Base-by-base conservation (phyloP, 495 filamentous ascomycete species). In the Trichocladium uniseriatum region DNA sequence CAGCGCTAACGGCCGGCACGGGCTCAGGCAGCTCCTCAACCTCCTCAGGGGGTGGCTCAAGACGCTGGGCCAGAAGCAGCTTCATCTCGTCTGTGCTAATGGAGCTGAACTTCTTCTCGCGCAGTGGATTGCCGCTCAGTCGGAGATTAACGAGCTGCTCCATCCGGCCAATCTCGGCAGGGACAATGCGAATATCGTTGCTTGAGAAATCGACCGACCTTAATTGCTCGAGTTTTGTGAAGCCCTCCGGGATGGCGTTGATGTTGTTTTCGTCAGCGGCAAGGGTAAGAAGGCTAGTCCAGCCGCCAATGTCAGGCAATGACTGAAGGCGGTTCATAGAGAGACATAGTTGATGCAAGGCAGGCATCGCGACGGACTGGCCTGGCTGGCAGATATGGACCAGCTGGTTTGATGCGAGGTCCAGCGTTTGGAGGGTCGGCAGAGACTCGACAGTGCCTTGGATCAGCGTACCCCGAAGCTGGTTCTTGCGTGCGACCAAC, bases 41-140 rank as follows among this genome's bases (percentile, higher is more conserved):
- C 11, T 60, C 45, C 10, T 50, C 54, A 5, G 62, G 57, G 11
- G 69, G 52, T 3, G 86, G 83, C 46, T 83, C 79, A 37, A 92
- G 70, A 18, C 87, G 78, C 34, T 74, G 74, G 29, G 77, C 79
- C 42, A 98, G 70, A 53, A 83, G 81, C 36, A 74, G 75, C 68
- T 95, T 95, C 56, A 98, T 64, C 44, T 89, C 85, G 16, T 88
- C 86, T 0, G 86, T 87, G 20, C 74, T 73, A 73, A 95, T 85
- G 18, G 71, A 82, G 27, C 89, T 70, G 46, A 92, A 84, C 62
- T 86, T 94, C 55, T 85, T 87, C 55, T 95, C 89, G 38, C 83
- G 72, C 11, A 98, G 66, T 5, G 92, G 92, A 58, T 98, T 98
- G 13, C 87, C 87, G 38, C 81, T 79, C 31, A 98, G 72, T 10